Evolutionary conservation across 495 filamentous ascomycete species (phyloP), one percentile per base, ranked within the genome.

Genomic region (Penicillium waksmanii): DNA sequence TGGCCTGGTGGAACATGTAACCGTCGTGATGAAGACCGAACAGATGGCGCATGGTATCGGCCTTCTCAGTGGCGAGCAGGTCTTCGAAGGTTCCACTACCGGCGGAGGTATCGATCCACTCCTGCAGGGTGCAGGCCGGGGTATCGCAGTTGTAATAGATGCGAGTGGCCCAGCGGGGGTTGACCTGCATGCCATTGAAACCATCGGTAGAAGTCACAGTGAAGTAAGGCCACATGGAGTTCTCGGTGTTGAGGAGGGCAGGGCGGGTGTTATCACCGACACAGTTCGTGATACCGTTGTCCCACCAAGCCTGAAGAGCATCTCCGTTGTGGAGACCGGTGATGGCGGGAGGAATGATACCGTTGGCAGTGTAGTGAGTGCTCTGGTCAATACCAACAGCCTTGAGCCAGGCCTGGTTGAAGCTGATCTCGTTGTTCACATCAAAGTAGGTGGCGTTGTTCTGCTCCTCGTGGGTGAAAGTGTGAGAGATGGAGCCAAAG

Each of bases 141-240:
- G 75, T 77, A 60, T 82, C 74, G 66, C 85, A 88, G 73, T 88
- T 85, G 74, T 85, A 88, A 73, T 86, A 88, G 63, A 87, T 87
- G 25, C 78, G 80, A 5, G 84, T 82, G 9, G 85, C 80, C 81
- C 82, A 88, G 40, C 85, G 82, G 17, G 84, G 84, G 67, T 84
- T 81, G 49, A 87, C 77, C 58, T 80, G 77, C 40, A 86, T 72
- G 6, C 85, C 85, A n/a, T 62, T 77, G 57, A 80, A 84, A 5
- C 85, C 85, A 55, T 87, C 81, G 3, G 46, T 59, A 13, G 69
- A 78, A 3, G 77, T 71, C 8, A 70, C 83, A 50, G 82, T 81
- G 44, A 79, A 84, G 53, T 81, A 73, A 0, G 85, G 84, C 83
- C 83, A 87, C 74, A 80, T 79, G 6, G 63, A 48, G 60, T 80